Conservation (phyloP, 495 filamentous ascomycete genomes). For the Glonium stellatum region DNA sequence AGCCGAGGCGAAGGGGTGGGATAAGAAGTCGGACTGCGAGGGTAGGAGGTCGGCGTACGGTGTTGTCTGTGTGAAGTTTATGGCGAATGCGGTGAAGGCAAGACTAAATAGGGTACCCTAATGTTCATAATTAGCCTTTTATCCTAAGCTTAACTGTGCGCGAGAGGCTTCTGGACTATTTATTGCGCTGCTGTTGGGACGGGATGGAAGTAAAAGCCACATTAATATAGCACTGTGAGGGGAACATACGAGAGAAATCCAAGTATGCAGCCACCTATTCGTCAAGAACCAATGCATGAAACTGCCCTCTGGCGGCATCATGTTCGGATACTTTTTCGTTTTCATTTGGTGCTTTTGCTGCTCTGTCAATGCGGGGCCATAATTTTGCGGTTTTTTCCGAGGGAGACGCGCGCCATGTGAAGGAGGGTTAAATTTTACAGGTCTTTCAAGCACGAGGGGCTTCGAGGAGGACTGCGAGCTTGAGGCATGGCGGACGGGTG, state of each 20-base stretch:
- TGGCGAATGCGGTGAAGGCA: constrained; percentile 58
- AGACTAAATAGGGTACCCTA: constrained; percentile 63
- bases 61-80: constrained; percentile 62
- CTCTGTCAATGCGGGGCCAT: constrained; percentile 52
- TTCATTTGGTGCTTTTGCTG: constrained; percentile 55
- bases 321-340: constrained; percentile 66
- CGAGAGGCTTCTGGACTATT: background rate
- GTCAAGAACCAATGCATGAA: constrained; percentile 70
- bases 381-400: constrained; percentile 43
- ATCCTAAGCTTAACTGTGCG: background rate
- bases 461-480: background rate
- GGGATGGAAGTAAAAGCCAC: no score
- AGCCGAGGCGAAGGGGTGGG: constrained; percentile 56
- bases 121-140: background rate
- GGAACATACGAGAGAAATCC: constrained; percentile 64
- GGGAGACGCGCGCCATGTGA: constrained; percentile 64
- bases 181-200: no score
- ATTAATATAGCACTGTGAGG: background rate
- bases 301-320: constrained; percentile 69
- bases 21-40: constrained; percentile 48
- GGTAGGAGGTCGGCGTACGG: constrained; percentile 69
- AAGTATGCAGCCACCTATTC: constrained; percentile 63
- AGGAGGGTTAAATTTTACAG: constrained; percentile 75
- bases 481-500: constrained; percentile 20
- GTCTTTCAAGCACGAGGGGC: constrained; percentile 63